phyloP scores from a whole-genome alignment of 2,329 filamentous ascomycete species.

The Orbilia quercus region DNA sequence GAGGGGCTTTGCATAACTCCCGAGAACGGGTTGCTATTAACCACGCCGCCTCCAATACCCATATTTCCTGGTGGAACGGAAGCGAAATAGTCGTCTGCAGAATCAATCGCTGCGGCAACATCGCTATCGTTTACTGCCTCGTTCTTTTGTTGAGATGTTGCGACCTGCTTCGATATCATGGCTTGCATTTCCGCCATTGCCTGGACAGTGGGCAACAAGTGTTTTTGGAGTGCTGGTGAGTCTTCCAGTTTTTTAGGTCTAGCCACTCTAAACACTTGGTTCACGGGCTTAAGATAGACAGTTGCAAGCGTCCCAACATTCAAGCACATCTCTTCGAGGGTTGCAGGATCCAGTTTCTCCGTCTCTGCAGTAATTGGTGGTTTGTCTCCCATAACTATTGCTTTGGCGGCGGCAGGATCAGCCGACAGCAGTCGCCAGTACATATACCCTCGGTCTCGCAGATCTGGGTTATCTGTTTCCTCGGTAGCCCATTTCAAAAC shows the following conservation, averaged over 20 bases:
- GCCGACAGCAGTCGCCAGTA: slow-evolving; percentile 97
- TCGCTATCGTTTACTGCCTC: slow-evolving; percentile 71
- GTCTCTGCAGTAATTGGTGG: slow-evolving; percentile 95
- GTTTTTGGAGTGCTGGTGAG: slow-evolving; percentile 84
- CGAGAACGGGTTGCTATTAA: slow-evolving; percentile 52
- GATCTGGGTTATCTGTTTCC: slow-evolving; percentile 98
- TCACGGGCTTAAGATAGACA: slow-evolving; percentile 96
- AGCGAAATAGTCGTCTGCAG: slow-evolving; percentile 62
- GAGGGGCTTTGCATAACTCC: slow-evolving; percentile 54
- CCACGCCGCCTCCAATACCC: slow-evolving; percentile 50
- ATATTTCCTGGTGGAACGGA: slow-evolving; percentile 57
- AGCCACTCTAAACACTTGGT: slow-evolving; percentile 93
- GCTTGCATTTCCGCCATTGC: slow-evolving; percentile 61
- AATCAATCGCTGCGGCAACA: slow-evolving; percentile 68
- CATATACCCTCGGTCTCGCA: slow-evolving; percentile 97
- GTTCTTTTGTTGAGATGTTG: slow-evolving; percentile 70
- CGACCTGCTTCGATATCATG: slow-evolving; percentile 64
- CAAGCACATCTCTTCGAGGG: slow-evolving; percentile 95
- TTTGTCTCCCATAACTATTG: slow-evolving; percentile 96
- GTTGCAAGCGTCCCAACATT: slow-evolving; percentile 96
- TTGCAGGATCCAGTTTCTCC: slow-evolving; percentile 89
- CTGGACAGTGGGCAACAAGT: slow-evolving; percentile 69
- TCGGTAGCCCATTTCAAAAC: slow-evolving; percentile 99
- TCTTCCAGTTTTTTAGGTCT: slow-evolving; percentile 81
- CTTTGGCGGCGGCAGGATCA: slow-evolving; percentile 84